Evolutionary conservation across 495 filamentous ascomycete species (phyloP).

Genomic region (Neurospora hispaniola): DNA sequence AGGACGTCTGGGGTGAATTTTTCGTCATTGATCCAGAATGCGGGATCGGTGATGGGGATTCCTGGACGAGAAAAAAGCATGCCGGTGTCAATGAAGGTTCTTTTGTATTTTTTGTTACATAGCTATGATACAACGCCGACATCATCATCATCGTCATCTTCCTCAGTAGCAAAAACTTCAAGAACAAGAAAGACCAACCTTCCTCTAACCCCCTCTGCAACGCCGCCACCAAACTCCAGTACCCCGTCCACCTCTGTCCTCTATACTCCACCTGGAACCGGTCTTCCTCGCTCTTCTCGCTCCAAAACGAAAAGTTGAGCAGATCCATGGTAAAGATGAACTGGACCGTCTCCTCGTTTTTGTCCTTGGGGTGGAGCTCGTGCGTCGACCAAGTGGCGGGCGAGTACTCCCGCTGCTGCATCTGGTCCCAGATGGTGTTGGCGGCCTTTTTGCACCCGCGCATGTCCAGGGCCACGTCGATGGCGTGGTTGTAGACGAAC

Average conservation of each 20-base stretch:
- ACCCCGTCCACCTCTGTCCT: conserved; percentile 79
- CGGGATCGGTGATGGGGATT: conserved; percentile 80
- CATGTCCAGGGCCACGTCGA: conserved; percentile 81
- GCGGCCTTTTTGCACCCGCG: conserved; percentile 71
- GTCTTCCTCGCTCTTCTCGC: conserved; percentile 44
- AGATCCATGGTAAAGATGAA: conserved; percentile 97
- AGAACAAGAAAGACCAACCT: conserved; percentile 33
- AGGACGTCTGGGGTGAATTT: conserved; percentile 67
- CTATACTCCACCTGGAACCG: conserved; percentile 73
- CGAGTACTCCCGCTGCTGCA: conserved; percentile 76
- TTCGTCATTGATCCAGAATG: conserved; percentile 74
- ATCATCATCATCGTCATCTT: background rate
- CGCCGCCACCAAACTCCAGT: conserved; percentile 86
- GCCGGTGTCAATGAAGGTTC: background rate
- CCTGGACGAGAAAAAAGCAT: conserved; percentile 27
- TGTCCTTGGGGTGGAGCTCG: conserved; percentile 77
- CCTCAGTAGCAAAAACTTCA: too few relatives aligned
- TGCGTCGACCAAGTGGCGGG: conserved; percentile 78
- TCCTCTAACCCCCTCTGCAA: conserved; percentile 84
- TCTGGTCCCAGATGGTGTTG: conserved; percentile 60
- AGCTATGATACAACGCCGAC: background rate
- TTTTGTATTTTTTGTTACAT: background rate
- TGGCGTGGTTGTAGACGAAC: conserved; percentile 83
- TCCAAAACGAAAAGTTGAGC: conserved; percentile 93
- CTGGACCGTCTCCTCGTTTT: conserved; percentile 65